These are phyloP conservation scores for Wickerhamiella allomyrinae DNA, from an alignment of 805 yeast species.

Conservation along the genomic window DNA sequence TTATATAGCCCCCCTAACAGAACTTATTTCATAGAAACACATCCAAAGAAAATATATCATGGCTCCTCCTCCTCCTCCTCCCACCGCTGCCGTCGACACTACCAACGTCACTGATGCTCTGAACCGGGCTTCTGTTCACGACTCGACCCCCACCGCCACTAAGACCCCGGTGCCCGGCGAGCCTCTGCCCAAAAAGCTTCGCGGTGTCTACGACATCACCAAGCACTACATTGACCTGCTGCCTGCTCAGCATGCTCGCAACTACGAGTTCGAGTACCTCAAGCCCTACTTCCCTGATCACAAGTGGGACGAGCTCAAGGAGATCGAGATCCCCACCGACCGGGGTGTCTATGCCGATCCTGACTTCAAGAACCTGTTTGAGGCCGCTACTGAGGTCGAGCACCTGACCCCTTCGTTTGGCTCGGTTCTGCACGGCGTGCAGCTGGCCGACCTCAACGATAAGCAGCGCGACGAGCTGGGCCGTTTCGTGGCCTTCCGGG, in stretches of 20 bases:
- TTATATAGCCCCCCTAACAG: neutral
- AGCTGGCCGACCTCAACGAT: conserved; percentile 30
- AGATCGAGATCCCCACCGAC: conserved; percentile 11
- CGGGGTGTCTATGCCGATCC: conserved; percentile 22
- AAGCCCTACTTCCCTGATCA: conserved; percentile 20
- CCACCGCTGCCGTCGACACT: conserved; percentile 2
- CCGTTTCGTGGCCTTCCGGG: conserved; percentile 33
- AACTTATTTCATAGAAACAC: too few relatives aligned
- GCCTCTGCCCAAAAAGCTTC: conserved; percentile 1
- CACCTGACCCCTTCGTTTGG: conserved; percentile 35
- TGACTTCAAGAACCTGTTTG: conserved; percentile 28
- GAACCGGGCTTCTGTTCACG: neutral
- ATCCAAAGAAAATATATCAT: too few relatives aligned
- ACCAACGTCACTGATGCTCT: neutral
- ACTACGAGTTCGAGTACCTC: conserved; percentile 17
- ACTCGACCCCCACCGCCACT: neutral
- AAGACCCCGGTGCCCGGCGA: neutral
- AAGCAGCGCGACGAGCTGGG: conserved; percentile 36
- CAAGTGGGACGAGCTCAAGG: conserved; percentile 19
- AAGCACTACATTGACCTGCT: conserved; percentile 3
- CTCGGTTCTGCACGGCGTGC: conserved; percentile 36
- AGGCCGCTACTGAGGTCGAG: conserved; percentile 30
- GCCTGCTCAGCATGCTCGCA: conserved; percentile 5
- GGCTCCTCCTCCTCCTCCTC: conserved; percentile 6
- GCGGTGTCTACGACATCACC: conserved; percentile 6